Evolutionary conservation across 257 asterid species (phyloP), one percentile per base, ranked within the genome.

Genomic region (Solanum chilense): DNA sequence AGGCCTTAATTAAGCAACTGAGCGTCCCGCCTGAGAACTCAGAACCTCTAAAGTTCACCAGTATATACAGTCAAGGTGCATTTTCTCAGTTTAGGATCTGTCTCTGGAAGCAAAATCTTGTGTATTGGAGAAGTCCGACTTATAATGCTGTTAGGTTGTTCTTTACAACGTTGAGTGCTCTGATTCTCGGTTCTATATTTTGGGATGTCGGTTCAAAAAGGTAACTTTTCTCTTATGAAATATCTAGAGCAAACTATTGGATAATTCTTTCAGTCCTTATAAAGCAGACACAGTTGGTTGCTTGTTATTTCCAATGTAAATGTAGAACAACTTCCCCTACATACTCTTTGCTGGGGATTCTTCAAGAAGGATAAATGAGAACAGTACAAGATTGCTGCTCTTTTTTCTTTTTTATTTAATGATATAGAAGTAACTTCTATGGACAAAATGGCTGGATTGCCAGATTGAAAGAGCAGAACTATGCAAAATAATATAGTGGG

Each of bases 201-300:
- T 95, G 99, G 99, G 93, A 91, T 84, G 88, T 94, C 39, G 99
- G 99, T 88, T 92, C 97, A 27, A 94, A 84, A 91, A 95, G 99
- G 98, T 94, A 88, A 89, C 66, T 21, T 66, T 42, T 86, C 25
- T 44, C 42, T 81, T 49, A 81, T 49, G 69, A 81, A 81, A 49
- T 49, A 49, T 49, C 31, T 81, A 29, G 69, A 49, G 44, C 69
- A 81, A 49, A 81, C 21, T 49, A 49, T 81, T 49, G 69, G 20
- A 49, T 81, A 81, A 49, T 49, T 81, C 85, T 49, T 81, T 81
- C 45, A 49, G 7, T 81, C 45, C 31, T 15, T 81, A 49, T 31
- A 81, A 81, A 81, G 85, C 85, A 49, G 31, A 18, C 69, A 49
- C 44, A 3, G 85, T 35, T 49, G 84, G 84, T 47, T 7, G 37